Evolutionary conservation across 75 land plant genomes (phyloP), one percentile per base, ranked within the genome.

Genomic region (Azolla pinnata): DNA sequence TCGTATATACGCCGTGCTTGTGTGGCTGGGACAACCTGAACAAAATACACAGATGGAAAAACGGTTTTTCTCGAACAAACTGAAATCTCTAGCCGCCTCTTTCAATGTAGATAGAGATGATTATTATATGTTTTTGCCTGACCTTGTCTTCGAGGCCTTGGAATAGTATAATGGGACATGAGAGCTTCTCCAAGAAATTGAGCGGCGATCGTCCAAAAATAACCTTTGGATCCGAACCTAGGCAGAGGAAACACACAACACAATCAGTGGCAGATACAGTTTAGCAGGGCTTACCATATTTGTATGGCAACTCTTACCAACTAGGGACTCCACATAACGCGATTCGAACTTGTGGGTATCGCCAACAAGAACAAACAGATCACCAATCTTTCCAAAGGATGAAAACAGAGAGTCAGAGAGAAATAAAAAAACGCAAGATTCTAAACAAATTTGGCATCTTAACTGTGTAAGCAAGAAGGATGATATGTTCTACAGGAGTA

Each of bases 61-160:
- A n/a, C n/a, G n/a, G n/a, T n/a, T n/a, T n/a, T n/a, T n/a, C n/a
- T n/a, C n/a, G 47, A 20, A 56, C 27, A 38, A 66, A 0, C 7
- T 44, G 18, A 2, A 20, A 34, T 29, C 42, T 45, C 19, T 2
- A 14, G 49, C 21, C 42, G 14, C 14, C 42, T 38, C 7, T 38
- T n/a, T n/a, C n/a, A n/a, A n/a, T n/a, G n/a, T n/a, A n/a, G n/a
- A n/a, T n/a, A n/a, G n/a, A n/a, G n/a, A n/a, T n/a, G n/a, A n/a
- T n/a, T n/a, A n/a, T n/a, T n/a, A n/a, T n/a, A n/a, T n/a, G n/a
- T n/a, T n/a, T n/a, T n/a, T n/a, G n/a, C n/a, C n/a, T 38, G 82
- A 87, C 97, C 83, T 88, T 92, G 67, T 92, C 97, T 29, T 92
- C 97, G 38, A 92, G 71, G 44, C 95, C 97, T 56, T 88, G 95